Conservation (phyloP, 495 filamentous ascomycete genomes). For the Cercophora newfieldiana region DNA sequence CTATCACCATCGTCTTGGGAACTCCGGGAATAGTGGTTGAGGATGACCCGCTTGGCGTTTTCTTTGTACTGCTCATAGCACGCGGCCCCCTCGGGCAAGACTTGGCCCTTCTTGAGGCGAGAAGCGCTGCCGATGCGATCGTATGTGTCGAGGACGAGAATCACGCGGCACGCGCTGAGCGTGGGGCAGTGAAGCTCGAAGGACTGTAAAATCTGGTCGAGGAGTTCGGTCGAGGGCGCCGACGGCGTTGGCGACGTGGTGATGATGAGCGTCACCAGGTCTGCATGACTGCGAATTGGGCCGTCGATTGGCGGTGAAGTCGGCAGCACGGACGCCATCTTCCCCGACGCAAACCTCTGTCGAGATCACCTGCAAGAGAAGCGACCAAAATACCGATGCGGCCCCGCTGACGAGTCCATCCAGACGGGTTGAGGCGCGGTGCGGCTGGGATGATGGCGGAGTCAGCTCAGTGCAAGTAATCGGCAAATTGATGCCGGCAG, state of each 20-base stretch:
- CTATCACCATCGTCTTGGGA: not conserved
- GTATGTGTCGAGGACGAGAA: constrained; percentile 49
- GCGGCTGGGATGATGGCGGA: not conserved
- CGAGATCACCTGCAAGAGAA: constrained; percentile 2
- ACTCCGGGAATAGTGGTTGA: constrained; percentile 29
- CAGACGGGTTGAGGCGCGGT: not conserved
- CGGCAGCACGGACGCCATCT: constrained; percentile 18
- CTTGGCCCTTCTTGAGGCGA: constrained; percentile 47
- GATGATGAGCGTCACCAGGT: constrained; percentile 46
- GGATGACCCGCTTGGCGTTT: constrained; percentile 41
- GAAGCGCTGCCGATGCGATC: constrained; percentile 39
- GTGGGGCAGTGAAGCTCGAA: constrained; percentile 39
- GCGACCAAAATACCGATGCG: not conserved
- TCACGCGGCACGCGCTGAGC: constrained; percentile 38
- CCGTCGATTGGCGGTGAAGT: not conserved
- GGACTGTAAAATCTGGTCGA: constrained; percentile 39
- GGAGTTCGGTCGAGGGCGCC: constrained; percentile 46
- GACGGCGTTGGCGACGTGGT: constrained; percentile 52
- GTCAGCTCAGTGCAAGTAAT: not conserved
- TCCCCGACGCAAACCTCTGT: not conserved
- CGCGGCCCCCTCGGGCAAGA: constrained; percentile 41
- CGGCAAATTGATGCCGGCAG: not conserved
- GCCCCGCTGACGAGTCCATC: constrained; percentile 10
- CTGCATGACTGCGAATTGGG: constrained; percentile 10
- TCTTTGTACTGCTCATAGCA: constrained; percentile 41